phyloP scores from a whole-genome alignment of 2,329 filamentous ascomycete genomes.

The Anthostomella pinea region DNA sequence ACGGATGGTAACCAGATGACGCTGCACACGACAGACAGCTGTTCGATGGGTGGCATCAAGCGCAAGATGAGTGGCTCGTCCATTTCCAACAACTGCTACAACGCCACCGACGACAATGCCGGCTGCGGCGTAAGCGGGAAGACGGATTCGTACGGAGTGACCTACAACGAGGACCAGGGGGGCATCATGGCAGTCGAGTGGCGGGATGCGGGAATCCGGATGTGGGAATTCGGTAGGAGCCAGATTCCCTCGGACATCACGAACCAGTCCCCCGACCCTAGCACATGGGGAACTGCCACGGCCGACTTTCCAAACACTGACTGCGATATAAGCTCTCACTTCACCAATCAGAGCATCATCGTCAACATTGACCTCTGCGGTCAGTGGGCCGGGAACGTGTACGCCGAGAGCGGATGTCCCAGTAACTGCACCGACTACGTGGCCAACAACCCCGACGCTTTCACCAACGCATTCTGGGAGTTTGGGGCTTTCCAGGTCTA shows the following conservation, averaged over 20 bases:
- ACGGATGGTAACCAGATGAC: slow-evolving; percentile 56
- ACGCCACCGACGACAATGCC: slow-evolving; percentile 48
- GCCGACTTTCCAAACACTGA: slow-evolving; percentile 64
- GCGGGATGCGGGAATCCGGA: slow-evolving; percentile 57
- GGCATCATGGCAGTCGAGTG: slow-evolving; percentile 62
- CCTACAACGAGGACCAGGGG: slow-evolving; percentile 53
- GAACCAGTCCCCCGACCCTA: slow-evolving; percentile 53
- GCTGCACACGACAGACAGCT: slow-evolving; percentile 53
- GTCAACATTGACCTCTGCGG: slow-evolving; percentile 66
- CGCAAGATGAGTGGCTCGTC: slow-evolving; percentile 50
- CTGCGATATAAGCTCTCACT: slow-evolving; percentile 58
- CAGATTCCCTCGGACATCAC: slow-evolving; percentile 52
- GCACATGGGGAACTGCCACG: slow-evolving; percentile 57
- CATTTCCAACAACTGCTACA: slow-evolving; percentile 47
- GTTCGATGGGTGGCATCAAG: slow-evolving; percentile 51
- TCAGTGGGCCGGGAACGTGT: slow-evolving; percentile 47
- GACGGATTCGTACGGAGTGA: slow-evolving; percentile 45
- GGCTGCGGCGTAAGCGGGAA: slow-evolving; percentile 54
- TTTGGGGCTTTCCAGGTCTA: slow-evolving; percentile 62
- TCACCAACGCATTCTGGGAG: slow-evolving; percentile 62
- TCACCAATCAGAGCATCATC: slow-evolving; percentile 64
- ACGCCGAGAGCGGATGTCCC: slow-evolving; percentile 47
- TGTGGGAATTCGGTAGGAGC: slow-evolving; percentile 57
- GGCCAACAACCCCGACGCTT: slow-evolving; percentile 53
- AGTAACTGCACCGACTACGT: slow-evolving; percentile 57